Conservation (phyloP, 1,284 basidiomycete species). For the Vanrija pseudolonga region DNA sequence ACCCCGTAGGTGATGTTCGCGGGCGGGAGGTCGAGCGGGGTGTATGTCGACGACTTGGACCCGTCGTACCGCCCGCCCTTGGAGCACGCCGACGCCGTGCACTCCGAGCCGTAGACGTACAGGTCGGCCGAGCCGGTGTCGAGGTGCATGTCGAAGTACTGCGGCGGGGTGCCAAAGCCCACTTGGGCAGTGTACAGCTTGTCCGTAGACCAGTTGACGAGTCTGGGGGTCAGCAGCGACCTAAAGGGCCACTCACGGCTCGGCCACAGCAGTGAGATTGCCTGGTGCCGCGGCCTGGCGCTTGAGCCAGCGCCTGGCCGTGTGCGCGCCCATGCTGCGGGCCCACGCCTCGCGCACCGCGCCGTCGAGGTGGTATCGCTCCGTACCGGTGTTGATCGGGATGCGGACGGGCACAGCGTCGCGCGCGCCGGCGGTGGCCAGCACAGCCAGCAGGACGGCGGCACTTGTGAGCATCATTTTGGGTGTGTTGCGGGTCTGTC, state of each 20-base stretch:
- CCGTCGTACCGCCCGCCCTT: constrained; percentile 32
- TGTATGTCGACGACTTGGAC: constrained; percentile 30
- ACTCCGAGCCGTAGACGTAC: constrained; percentile 34
- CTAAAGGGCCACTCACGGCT: constrained; percentile 1
- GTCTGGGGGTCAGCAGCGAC: constrained; percentile 1
- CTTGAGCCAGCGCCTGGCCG: constrained; percentile 26
- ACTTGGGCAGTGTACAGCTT: constrained; percentile 39
- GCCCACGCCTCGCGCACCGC: constrained; percentile 31
- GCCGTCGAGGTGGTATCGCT: constrained; percentile 26
- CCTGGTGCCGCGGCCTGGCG: constrained; percentile 22
- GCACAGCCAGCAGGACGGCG: neutral
- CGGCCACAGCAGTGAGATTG: constrained; percentile 11
- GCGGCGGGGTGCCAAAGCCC: constrained; percentile 48
- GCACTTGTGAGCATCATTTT: neutral
- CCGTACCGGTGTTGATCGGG: constrained; percentile 14
- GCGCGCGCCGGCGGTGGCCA: neutral
- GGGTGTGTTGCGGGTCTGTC: no score
- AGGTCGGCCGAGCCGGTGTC: constrained; percentile 54
- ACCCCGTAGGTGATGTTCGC: constrained; percentile 72
- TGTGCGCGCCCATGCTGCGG: constrained; percentile 19
- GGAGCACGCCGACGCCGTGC: constrained; percentile 29
- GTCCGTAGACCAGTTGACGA: constrained; percentile 2
- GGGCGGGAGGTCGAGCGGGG: constrained; percentile 52
- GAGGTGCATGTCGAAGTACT: constrained; percentile 48
- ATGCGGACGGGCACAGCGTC: constrained; percentile 6